phyloP scores from a whole-genome alignment of 208 protist species.

The Leishmania guyanensis region DNA sequence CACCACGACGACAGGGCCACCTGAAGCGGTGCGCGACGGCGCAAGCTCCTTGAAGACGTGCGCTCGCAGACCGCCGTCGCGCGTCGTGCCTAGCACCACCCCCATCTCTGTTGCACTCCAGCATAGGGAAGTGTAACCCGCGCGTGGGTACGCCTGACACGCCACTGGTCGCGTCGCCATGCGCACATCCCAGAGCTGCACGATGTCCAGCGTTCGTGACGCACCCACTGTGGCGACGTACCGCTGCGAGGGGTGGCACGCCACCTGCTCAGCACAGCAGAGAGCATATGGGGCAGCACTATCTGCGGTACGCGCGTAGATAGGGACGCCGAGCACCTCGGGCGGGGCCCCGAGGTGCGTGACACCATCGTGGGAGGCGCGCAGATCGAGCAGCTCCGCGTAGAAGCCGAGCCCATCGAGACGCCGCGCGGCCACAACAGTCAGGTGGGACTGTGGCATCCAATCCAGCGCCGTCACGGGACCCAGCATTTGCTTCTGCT shows the following conservation, averaged over 20 bases:
- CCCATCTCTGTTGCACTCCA: constrained; percentile 45
- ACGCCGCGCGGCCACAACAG: constrained; percentile 54
- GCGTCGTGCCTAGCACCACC: constrained; percentile 53
- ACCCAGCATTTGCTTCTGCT: constrained; percentile 44
- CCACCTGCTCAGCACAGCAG: constrained; percentile 67
- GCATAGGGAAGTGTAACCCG: constrained; percentile 67
- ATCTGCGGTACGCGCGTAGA: constrained; percentile 5
- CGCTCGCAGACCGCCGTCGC: constrained; percentile 43
- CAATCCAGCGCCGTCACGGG: constrained; percentile 70
- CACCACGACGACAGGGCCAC: constrained; percentile 1
- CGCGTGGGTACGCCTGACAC: constrained; percentile 25
- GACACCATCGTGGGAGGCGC: constrained; percentile 48
- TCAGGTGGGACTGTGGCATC: constrained; percentile 61
- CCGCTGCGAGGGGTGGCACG: constrained; percentile 58
- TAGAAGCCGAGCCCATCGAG: constrained; percentile 57
- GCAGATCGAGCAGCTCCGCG: constrained; percentile 71
- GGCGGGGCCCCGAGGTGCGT: constrained; percentile 57
- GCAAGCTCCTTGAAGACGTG: constrained; percentile 41
- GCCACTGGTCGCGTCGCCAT: constrained; percentile 44
- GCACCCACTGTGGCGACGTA: constrained; percentile 66
- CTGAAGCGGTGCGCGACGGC: neutral
- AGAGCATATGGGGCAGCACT: constrained; percentile 20
- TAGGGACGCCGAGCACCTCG: constrained; percentile 26
- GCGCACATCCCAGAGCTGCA: constrained; percentile 84
- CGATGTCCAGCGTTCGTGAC: constrained; percentile 39